Conservation (phyloP, 2,329 filamentous ascomycete species). For the Aulographum hederae region DNA sequence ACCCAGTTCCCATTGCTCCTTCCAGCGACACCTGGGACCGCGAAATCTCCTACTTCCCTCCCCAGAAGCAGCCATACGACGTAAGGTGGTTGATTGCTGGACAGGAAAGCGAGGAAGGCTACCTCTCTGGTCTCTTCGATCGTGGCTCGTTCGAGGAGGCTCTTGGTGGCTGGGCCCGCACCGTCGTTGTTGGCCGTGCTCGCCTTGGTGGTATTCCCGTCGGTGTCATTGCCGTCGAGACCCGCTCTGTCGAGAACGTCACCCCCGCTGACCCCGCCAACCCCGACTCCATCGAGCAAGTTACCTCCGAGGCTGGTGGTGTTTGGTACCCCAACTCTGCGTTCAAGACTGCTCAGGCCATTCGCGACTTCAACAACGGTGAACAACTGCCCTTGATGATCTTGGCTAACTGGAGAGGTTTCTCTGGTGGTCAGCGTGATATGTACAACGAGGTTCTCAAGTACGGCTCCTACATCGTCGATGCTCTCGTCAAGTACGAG, state of each 20-base stretch:
- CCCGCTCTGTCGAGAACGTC: constrained; percentile 87
- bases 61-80: constrained; percentile 74
- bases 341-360: constrained; percentile 98
- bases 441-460: constrained; percentile 99
- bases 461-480: constrained; percentile 97
- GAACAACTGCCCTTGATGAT: constrained; percentile 98
- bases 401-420: constrained; percentile 98
- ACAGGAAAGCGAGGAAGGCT: constrained; percentile 69
- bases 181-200: constrained; percentile 90
- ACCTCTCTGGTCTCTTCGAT: constrained; percentile 85
- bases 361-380: constrained; percentile 97
- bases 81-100: constrained; percentile 86
- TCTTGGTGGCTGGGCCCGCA: constrained; percentile 91
- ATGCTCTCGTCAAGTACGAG: constrained; percentile 94
- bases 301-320: constrained; percentile 86
- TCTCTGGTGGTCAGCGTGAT: constrained; percentile 97
- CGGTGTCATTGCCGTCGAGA: constrained; percentile 96
- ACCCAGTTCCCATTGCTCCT: constrained; percentile 80
- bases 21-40: constrained; percentile 81
- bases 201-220: constrained; percentile 93
- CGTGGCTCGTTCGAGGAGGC: constrained; percentile 93
- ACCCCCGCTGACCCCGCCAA: constrained; percentile 94
- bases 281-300: constrained; percentile 93
- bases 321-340: constrained; percentile 99
- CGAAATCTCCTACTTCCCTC: constrained; percentile 66